These are phyloP conservation scores for Vitis cinerea DNA, from an alignment of 164 flowering plant genomes.

Conservation along the genomic window DNA sequence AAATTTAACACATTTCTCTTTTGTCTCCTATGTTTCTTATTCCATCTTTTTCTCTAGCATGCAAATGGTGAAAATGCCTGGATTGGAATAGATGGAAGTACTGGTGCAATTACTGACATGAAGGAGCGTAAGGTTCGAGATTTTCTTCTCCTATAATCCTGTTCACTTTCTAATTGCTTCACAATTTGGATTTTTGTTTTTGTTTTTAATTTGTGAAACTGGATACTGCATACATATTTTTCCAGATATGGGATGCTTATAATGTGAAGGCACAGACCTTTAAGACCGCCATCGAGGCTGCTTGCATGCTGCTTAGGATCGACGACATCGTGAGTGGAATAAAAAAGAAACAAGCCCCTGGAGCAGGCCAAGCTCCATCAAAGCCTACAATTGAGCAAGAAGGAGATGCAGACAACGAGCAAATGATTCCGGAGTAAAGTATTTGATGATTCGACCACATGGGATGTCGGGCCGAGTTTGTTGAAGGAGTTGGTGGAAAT, in stretches of 20 bases:
- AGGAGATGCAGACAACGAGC: conserved; percentile 87
- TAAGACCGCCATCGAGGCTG: conserved; percentile 96
- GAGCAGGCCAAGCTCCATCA: conserved; percentile 47
- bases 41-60: conserved; percentile 47
- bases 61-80: conserved; percentile 97
- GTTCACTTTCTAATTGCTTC: too few relatives aligned
- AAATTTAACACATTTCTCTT: too few relatives aligned
- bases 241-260: conserved; percentile 94
- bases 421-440: conserved; percentile 70
- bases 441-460: too few relatives aligned
- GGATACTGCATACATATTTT: too few relatives aligned
- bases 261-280: conserved; percentile 95
- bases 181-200: too few relatives aligned
- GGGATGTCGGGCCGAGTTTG: too few relatives aligned
- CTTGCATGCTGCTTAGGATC: conserved; percentile 95
- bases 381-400: conserved; percentile 74
- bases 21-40: too few relatives aligned
- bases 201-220: too few relatives aligned
- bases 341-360: conserved; percentile 90
- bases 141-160: too few relatives aligned
- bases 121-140: conserved; percentile 67
- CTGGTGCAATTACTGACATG: conserved; percentile 87
- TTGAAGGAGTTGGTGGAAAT: too few relatives aligned
- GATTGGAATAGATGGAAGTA: conserved; percentile 90
- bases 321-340: conserved; percentile 98